phyloP scores from a whole-genome alignment of 371 early-diverging fungal species.

The Ordospora pajunii region DNA sequence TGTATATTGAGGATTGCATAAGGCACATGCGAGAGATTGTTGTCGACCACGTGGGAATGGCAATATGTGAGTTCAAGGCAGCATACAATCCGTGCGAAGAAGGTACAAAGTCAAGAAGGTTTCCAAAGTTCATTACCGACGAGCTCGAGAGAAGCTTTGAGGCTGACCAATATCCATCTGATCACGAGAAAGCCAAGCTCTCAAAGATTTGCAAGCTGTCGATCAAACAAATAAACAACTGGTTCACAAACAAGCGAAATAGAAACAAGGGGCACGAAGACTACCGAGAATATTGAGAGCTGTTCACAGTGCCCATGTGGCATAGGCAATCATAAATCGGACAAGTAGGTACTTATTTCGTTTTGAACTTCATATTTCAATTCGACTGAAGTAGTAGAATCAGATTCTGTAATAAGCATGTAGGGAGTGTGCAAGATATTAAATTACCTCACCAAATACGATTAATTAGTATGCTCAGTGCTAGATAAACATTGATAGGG shows the following conservation, averaged over 20 bases:
- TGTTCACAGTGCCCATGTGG: too few species aligned
- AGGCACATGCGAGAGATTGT: not conserved
- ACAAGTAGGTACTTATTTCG: too few species aligned
- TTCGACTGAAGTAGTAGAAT: too few species aligned
- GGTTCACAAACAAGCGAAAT: conserved; percentile 57
- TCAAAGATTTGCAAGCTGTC: conserved; percentile 27
- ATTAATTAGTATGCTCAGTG: not conserved
- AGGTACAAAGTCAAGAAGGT: conserved; percentile 32
- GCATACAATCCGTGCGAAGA: not conserved
- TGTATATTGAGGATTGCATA: not conserved
- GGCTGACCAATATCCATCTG: conserved; percentile 38
- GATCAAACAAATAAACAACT: conserved; percentile 49
- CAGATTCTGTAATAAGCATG: too few species aligned
- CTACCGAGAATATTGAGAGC: not conserved
- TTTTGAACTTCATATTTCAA: too few species aligned
- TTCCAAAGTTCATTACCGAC: conserved; percentile 37
- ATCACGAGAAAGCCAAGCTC: conserved; percentile 38
- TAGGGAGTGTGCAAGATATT: too few species aligned
- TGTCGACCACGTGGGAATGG: not conserved
- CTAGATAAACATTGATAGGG: too few species aligned
- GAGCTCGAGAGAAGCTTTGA: conserved; percentile 29
- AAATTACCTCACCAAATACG: not conserved
- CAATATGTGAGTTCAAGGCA: not conserved
- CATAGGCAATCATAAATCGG: too few species aligned
- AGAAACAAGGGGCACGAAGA: conserved; percentile 19